Base-by-base conservation (phyloP, 2,329 filamentous ascomycete genomes). In the Cryphonectria radicalis region DNA sequence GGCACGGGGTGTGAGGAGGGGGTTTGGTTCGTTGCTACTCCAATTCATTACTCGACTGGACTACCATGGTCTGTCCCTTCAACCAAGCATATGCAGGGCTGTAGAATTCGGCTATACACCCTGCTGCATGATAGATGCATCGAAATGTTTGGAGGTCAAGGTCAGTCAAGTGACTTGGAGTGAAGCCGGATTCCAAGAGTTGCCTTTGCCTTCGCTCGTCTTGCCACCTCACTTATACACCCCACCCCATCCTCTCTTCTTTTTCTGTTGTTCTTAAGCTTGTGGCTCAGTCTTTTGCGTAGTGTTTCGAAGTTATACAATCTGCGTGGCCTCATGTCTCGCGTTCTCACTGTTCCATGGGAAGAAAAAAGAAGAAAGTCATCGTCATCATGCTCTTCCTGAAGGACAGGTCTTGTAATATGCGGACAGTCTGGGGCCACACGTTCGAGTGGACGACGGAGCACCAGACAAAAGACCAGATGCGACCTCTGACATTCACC, bases 391-490 rank as follows among this genome's bases (percentile, higher is more conserved):
- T 67, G 67, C 62, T 64, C 55, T 76, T 68, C 43, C 60, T 53
- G 42, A 73, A 53, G 43, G 57, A 55, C 25, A 67, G 72, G 63
- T 71, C 73, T 5, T 70, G 73, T 5, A 74, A 75, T 25, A 75
- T 75, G 66, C 71, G 74, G 43, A 63, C 75, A 17, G 72, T 77
- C 74, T 94, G 90, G 89, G 91, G 88, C 28, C 88, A 93, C 76
- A 86, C 84, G 8, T 94, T 95, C 77, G 86, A 90, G 75, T 91
- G 91, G 85, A 92, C 91, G 0, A 78, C 86, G 7, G 80, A 89
- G 4, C 93, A 95, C 78, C 81, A 88, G 25, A 88, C 87, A 1
- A 80, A 83, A 8, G 86, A 90, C 69, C 82, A 93, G 76, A 81
- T 91, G 55, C 80, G 86, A 68, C 87, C 87, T 3, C 77, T 92